Evolutionary conservation across 805 yeast genomes (phyloP).

Genomic region (Wickerhamiella qilinensis): DNA sequence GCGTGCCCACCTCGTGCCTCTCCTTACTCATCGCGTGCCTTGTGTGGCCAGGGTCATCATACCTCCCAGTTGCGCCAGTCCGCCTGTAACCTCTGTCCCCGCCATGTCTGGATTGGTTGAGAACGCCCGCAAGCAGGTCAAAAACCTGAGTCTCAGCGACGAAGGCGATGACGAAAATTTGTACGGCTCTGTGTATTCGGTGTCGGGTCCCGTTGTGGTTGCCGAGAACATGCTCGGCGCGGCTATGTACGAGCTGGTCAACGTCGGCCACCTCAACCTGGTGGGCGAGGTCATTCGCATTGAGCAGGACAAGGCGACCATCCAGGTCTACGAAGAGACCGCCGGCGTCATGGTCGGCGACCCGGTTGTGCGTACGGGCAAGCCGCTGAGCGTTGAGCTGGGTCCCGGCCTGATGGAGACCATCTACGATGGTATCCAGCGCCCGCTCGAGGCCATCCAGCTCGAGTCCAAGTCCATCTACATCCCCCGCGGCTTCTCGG

Average conservation of each 20-base stretch:
- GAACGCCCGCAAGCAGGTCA: constrained; percentile 87
- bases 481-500: constrained; percentile 97
- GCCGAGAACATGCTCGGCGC: constrained; percentile 99
- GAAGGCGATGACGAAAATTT: constrained; percentile 45
- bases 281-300: constrained; percentile 98
- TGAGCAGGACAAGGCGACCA: constrained; percentile 90
- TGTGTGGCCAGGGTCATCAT: no score
- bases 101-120: constrained; percentile 31
- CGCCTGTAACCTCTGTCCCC: no score
- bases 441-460: constrained; percentile 90
- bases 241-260: constrained; percentile 98
- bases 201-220: constrained; percentile 93
- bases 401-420: constrained; percentile 99
- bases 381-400: constrained; percentile 95
- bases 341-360: constrained; percentile 99
- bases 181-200: constrained; percentile 73
- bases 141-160: constrained; percentile 67
- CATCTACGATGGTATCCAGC: constrained; percentile 97
- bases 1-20: no score
- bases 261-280: constrained; percentile 90
- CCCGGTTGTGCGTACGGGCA: constrained; percentile 95
- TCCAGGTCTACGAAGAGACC: constrained; percentile 98
- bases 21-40: no score
- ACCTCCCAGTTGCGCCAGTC: no score
- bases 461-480: constrained; percentile 80